Evolutionary conservation across 352 stramenopile species (phyloP).

Genomic region (Pythium dissotocum): DNA sequence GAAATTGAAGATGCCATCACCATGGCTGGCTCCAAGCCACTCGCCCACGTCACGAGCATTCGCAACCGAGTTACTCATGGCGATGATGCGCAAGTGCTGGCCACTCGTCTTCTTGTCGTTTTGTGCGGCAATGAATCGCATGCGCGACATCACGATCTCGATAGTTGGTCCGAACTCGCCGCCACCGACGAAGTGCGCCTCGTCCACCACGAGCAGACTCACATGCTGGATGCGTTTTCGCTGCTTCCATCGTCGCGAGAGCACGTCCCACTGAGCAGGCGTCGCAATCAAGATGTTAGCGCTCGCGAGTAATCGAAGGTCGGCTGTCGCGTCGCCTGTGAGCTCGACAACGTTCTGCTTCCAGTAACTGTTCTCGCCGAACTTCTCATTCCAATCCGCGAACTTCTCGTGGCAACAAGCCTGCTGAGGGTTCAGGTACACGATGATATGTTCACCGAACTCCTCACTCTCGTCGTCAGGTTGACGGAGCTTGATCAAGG

Average conservation of each 20-base stretch:
- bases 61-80: slow-evolving; percentile 95
- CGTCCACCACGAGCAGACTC: slow-evolving; percentile 95
- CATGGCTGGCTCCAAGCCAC: slow-evolving; percentile 94
- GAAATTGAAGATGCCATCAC: slow-evolving; percentile 95
- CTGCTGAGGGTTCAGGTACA: slow-evolving; percentile 94
- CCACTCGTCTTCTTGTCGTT: slow-evolving; percentile 74
- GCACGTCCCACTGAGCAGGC: slow-evolving; percentile 95
- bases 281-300: slow-evolving; percentile 94
- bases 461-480: slow-evolving; percentile 56
- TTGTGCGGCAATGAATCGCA: slow-evolving; percentile 96
- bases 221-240: slow-evolving; percentile 95
- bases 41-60: slow-evolving; percentile 98
- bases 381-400: slow-evolving; percentile 86
- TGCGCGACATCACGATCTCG: slow-evolving; percentile 97
- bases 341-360: slow-evolving; percentile 89
- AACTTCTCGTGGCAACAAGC: slow-evolving; percentile 64
- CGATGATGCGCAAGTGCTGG: slow-evolving; percentile 90
- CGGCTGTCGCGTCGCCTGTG: slow-evolving; percentile 92
- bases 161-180: slow-evolving; percentile 90
- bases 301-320: slow-evolving; percentile 91
- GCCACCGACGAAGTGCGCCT: slow-evolving; percentile 96
- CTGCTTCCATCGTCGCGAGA: slow-evolving; percentile 96
- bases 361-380: slow-evolving; percentile 78
- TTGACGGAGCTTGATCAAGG: slow-evolving; percentile 64
- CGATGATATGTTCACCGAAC: slow-evolving; percentile 78